These are phyloP conservation scores for Scheffersomyces quercinus DNA, from an alignment of 1,139 yeast genomes.

Conservation along the genomic window DNA sequence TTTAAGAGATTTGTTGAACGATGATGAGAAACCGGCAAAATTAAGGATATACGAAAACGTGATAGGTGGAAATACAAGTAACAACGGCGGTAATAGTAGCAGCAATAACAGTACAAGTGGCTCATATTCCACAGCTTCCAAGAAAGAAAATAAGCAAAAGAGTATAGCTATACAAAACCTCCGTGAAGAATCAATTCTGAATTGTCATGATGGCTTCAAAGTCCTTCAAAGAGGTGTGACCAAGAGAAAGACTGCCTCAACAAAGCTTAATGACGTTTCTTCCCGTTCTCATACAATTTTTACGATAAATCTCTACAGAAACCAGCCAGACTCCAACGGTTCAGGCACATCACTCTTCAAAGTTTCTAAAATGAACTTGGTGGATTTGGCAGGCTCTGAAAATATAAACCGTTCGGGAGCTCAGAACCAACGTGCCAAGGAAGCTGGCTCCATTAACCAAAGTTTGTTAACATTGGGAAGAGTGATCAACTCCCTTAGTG, in stretches of 20 bases:
- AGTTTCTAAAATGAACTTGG: slow-evolving; percentile 71
- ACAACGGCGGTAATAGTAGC: slow-evolving; percentile 11
- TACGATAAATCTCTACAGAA: slow-evolving; percentile 57
- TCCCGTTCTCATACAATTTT: slow-evolving; percentile 76
- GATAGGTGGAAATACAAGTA: slow-evolving; percentile 13
- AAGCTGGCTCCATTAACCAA: slow-evolving; percentile 87
- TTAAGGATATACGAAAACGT: slow-evolving; percentile 55
- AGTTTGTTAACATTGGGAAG: slow-evolving; percentile 80
- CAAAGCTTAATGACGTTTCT: slow-evolving; percentile 68
- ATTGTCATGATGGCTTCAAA: slow-evolving; percentile 55
- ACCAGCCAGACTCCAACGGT: slow-evolving; percentile 27
- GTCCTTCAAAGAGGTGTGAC: slow-evolving; percentile 56
- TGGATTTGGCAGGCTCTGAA: slow-evolving; percentile 89
- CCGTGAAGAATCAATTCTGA: slow-evolving; percentile 54
- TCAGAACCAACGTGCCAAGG: slow-evolving; percentile 73
- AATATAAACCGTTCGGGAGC: slow-evolving; percentile 82
- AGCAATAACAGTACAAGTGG: slow-evolving; percentile 11
- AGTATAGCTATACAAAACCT: slow-evolving; percentile 53
- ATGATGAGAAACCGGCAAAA: slow-evolving; percentile 35
- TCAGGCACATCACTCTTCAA: slow-evolving; percentile 25
- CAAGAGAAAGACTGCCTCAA: slow-evolving; percentile 64
- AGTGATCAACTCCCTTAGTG: slow-evolving; percentile 69
- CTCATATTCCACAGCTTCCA: neutral
- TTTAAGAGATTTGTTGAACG: slow-evolving; percentile 57
- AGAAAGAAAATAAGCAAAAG: slow-evolving; percentile 3